Conservation (phyloP, 352 stramenopile species). For the Phytophthora agathidicida region DNA sequence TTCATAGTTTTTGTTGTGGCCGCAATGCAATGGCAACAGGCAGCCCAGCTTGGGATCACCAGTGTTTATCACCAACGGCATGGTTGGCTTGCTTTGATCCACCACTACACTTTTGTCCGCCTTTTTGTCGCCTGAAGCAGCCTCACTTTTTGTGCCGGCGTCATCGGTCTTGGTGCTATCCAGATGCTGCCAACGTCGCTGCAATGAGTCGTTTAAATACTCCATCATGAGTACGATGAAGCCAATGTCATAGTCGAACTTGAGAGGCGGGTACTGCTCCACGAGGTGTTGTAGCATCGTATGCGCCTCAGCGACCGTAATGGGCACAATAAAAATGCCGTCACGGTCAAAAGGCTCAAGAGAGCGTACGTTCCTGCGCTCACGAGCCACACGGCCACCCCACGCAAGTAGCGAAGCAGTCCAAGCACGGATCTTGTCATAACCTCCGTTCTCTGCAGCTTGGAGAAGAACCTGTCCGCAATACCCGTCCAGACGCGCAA, state of each 20-base stretch:
- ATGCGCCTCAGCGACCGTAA: constrained; percentile 64
- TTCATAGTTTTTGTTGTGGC: constrained; percentile 87
- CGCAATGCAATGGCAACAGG: constrained; percentile 79
- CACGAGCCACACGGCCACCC: constrained; percentile 56
- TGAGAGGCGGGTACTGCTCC: constrained; percentile 63
- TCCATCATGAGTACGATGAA: constrained; percentile 79
- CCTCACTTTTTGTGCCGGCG: constrained; percentile 1
- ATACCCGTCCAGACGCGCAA: constrained; percentile 81
- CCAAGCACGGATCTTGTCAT: constrained; percentile 86
- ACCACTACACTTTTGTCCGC: background rate
- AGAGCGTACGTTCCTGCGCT: constrained; percentile 40
- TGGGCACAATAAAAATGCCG: constrained; percentile 67
- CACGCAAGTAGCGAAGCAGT: constrained; percentile 75
- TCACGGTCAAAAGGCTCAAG: constrained; percentile 73
- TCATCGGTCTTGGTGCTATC: constrained; percentile 36
- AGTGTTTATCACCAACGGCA: constrained; percentile 43
- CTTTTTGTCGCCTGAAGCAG: constrained; percentile 12
- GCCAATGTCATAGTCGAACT: constrained; percentile 79
- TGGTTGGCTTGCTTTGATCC: constrained; percentile 9
- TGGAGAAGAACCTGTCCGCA: constrained; percentile 84
- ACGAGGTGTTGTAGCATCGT: constrained; percentile 53
- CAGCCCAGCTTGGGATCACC: constrained; percentile 47
- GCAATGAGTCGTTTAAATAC: constrained; percentile 73
- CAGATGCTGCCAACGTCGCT: constrained; percentile 53
- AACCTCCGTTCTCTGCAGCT: constrained; percentile 70